Evolutionary conservation across 768 basidiomycete species (phyloP), one percentile per base, ranked within the genome.

Genomic region (Boletus subparvulus): DNA sequence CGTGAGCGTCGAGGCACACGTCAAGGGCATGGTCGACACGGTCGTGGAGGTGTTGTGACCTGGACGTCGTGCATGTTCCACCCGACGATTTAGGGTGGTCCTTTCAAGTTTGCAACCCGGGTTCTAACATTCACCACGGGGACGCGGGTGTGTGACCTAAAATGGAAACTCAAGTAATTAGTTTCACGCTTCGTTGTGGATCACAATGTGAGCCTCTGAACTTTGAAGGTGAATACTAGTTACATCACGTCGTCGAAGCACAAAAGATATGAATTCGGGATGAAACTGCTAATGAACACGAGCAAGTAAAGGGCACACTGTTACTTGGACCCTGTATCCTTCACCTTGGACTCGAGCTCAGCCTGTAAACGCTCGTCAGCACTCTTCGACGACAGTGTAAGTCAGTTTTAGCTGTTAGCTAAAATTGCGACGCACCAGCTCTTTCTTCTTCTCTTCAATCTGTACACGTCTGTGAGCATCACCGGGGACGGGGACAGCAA

Each of bases 391-490:
- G 1, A 48, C 61, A 30, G 61, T 7, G 56, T 57, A 57, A 61
- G 54, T 51, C 42, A 57, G 54, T 26, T 60, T 58, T 47, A 52
- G 54, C 50, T 54, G 58, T 48, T 41, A 35, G 56, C 50, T 54
- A 53, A 49, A 52, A 50, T 49, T 11, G 32, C 21, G 33, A 67
- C 74, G 63, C 51, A 74, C 73, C 50, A 74, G 52, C 37, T 74
- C 63, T 24, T 68, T 51, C 61, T 71, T 69, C 46, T 74, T 71
- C 16, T 59, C 54, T 41, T 71, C 69, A 16, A 74, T 57, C 73
- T 75, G 26, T 9, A 49, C 28, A 14, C 16, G 16, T 6, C 12
- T 14, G 7, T 58, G 37, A 55, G 30, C 17, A 28, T 47, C 13
- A 24, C n/a, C 14, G 8, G 9, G 7, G 8, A 26, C 11, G 13